Conservation (phyloP, 2,329 filamentous ascomycete species). For the Coniosporium tulheliwenetii region DNA sequence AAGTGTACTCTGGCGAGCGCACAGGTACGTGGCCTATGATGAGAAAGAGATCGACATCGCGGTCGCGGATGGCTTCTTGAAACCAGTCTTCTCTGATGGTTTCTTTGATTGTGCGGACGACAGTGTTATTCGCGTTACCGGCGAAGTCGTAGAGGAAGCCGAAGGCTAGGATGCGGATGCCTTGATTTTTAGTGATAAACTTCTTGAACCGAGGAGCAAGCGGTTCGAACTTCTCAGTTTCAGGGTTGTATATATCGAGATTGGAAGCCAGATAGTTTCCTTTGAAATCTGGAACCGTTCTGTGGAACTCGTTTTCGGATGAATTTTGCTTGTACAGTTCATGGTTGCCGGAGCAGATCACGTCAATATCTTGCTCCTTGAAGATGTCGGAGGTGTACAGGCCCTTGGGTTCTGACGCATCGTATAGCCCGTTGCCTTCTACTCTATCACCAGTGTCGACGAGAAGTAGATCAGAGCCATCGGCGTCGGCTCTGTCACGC, state of each 20-base stretch:
- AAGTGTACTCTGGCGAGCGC: slow-evolving; percentile 62
- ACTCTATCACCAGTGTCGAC: slow-evolving; percentile 88
- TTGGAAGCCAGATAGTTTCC: slow-evolving; percentile 81
- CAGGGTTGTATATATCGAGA: slow-evolving; percentile 67
- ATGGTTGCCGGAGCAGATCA: slow-evolving; percentile 83
- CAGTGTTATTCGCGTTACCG: slow-evolving; percentile 78
- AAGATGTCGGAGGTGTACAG: slow-evolving; percentile 80
- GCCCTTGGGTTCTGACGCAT: slow-evolving; percentile 75
- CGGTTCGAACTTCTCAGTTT: slow-evolving; percentile 54
- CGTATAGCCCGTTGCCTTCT: slow-evolving; percentile 90
- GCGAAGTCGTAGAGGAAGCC: slow-evolving; percentile 94
- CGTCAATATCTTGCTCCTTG: slow-evolving; percentile 65
- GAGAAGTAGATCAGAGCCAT: slow-evolving; percentile 75
- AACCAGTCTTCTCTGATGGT: slow-evolving; percentile 82
- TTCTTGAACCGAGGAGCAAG: slow-evolving; percentile 73
- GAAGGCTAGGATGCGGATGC: slow-evolving; percentile 70
- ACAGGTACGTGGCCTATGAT: slow-evolving; percentile 76
- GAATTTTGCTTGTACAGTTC: slow-evolving; percentile 78
- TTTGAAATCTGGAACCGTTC: slow-evolving; percentile 70
- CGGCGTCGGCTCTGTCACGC: slow-evolving; percentile 58
- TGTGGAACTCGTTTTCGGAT: slow-evolving; percentile 60
- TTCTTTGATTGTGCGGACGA: slow-evolving; percentile 65
- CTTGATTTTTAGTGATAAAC: slow-evolving; percentile 82
- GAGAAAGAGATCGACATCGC: slow-evolving; percentile 71
- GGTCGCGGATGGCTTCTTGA: slow-evolving; percentile 62